phyloP scores from a whole-genome alignment of 106 monocot species.

The Cymbidium sinense region DNA sequence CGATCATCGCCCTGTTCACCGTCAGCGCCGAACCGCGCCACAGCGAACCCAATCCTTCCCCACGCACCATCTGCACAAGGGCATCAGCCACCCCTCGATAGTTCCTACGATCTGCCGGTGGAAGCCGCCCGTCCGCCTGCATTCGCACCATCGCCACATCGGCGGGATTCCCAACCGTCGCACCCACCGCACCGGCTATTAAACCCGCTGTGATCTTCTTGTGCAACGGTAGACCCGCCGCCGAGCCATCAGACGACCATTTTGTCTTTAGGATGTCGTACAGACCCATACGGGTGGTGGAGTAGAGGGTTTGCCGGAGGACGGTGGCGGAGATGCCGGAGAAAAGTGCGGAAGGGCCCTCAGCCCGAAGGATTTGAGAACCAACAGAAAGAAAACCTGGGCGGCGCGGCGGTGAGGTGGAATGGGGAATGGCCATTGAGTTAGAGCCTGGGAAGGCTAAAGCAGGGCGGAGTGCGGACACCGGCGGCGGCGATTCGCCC shows the following conservation, averaged over 20 bases:
- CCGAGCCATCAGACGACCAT: conserved; percentile 19
- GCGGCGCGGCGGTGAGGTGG: conserved; percentile 10
- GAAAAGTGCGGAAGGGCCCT: conserved; percentile 49
- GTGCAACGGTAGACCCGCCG: conserved; percentile 47
- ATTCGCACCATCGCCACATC: conserved; percentile 67
- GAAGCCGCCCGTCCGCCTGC: conserved; percentile 66
- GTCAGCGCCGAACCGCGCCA: conserved; percentile 51
- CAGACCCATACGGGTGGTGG: conserved; percentile 69
- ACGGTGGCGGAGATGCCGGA: conserved; percentile 69
- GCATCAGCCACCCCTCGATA: conserved; percentile 55
- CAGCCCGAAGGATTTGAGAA: conserved; percentile 43
- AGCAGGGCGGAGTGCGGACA: conserved; percentile 13
- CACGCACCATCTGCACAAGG: conserved; percentile 29
- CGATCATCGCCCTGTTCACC: conserved; percentile 63
- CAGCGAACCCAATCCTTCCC: conserved; percentile 35
- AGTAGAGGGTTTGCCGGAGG: conserved; percentile 62
- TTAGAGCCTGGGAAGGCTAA: background rate
- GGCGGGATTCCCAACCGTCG: conserved; percentile 61
- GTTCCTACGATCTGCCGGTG: conserved; percentile 43
- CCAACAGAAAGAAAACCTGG: conserved; percentile 44
- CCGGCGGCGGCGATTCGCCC: conserved; percentile 32
- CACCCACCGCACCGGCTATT: conserved; percentile 50
- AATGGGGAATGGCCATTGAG: background rate
- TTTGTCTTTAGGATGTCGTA: conserved; percentile 56
- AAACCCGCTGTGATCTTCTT: conserved; percentile 54